These are phyloP conservation scores for Panicum virgatum DNA, from an alignment of 202 grass and related monocot species.

Conservation along the genomic window DNA sequence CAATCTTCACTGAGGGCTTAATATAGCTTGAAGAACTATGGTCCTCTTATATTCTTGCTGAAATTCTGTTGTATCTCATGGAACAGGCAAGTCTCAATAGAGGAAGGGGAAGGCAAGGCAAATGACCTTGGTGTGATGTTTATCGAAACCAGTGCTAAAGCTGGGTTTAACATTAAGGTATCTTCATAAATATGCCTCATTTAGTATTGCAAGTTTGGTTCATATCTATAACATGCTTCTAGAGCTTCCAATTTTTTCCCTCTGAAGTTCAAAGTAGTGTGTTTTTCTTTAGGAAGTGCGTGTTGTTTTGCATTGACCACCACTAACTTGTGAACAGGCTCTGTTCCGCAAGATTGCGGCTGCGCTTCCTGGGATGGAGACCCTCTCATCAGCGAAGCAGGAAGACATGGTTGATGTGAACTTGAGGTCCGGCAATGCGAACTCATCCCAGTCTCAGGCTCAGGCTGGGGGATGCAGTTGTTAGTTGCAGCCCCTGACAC, in stretches of 20 bases:
- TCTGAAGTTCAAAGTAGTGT: neutral
- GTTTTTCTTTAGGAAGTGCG: neutral
- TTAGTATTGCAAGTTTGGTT: neutral
- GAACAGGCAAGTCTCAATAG: conserved; percentile 63
- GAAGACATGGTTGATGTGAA: conserved; percentile 99
- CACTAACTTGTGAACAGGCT: conserved; percentile 52
- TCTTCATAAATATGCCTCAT: conserved; percentile 32
- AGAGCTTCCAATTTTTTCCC: neutral
- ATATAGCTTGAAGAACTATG: conserved; percentile 5
- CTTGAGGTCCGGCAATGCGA: conserved; percentile 72
- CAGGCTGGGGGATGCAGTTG: conserved; percentile 93
- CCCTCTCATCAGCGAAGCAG: conserved; percentile 87
- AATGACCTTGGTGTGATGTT: conserved; percentile 98
- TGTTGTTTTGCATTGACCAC: conserved; percentile 31
- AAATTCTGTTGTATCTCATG: conserved; percentile 38
- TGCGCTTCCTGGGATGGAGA: conserved; percentile 98
- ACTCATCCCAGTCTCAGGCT: conserved; percentile 72
- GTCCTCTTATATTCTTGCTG: conserved; percentile 10
- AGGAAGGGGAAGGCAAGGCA: conserved; percentile 87
- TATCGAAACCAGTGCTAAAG: conserved; percentile 99
- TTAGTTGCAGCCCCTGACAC: conserved; percentile 50
- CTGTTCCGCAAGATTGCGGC: conserved; percentile 97
- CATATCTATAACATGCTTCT: neutral
- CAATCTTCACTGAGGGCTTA: neutral
- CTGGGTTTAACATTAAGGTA: conserved; percentile 99